A percentile compares a stretch with the other conserved stretches of the same genome.
These are phyloP conservation scores for Penium margaritaceum DNA, from an alignment of 139 green algal genomes.

Conservation along the genomic window DNA sequence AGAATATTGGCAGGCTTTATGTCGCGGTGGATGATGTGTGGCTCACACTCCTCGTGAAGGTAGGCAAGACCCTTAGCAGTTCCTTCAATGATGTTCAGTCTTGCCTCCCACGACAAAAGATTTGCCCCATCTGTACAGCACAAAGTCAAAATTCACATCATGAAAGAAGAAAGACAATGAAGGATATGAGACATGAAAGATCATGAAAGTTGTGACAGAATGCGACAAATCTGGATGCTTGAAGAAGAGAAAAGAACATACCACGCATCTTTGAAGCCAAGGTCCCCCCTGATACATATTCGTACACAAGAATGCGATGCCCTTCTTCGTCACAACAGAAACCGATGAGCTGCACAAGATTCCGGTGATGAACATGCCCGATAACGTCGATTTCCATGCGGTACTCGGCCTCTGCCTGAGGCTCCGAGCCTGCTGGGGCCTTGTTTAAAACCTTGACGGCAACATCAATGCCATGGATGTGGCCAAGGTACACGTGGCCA, in stretches of 20 bases:
- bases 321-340: constrained; percentile 31
- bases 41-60: constrained; percentile 42
- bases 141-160: too few relatives aligned
- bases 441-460: too few relatives aligned
- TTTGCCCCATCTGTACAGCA: too few relatives aligned
- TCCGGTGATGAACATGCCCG: constrained; percentile 31
- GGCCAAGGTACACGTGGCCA: too few relatives aligned
- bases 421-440: too few relatives aligned
- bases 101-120: too few relatives aligned
- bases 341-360: constrained; percentile 38
- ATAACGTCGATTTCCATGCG: constrained; percentile 35
- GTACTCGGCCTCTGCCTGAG: constrained; percentile 38
- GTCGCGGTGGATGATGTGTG: constrained; percentile 35
- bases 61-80: constrained; percentile 17
- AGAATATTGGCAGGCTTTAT: constrained; percentile 46
- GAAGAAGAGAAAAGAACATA: not conserved
- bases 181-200: too few relatives aligned
- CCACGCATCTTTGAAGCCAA: constrained; percentile 28
- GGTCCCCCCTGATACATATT: constrained; percentile 38
- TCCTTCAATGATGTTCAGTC: too few relatives aligned
- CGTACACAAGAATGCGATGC: constrained; percentile 31
- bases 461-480: too few relatives aligned
- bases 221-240: too few relatives aligned
- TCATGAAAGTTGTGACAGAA: too few relatives aligned
- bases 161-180: too few relatives aligned